Base-by-base conservation (phyloP, 1,284 basidiomycete species). In the Ganoderma resinaceum region DNA sequence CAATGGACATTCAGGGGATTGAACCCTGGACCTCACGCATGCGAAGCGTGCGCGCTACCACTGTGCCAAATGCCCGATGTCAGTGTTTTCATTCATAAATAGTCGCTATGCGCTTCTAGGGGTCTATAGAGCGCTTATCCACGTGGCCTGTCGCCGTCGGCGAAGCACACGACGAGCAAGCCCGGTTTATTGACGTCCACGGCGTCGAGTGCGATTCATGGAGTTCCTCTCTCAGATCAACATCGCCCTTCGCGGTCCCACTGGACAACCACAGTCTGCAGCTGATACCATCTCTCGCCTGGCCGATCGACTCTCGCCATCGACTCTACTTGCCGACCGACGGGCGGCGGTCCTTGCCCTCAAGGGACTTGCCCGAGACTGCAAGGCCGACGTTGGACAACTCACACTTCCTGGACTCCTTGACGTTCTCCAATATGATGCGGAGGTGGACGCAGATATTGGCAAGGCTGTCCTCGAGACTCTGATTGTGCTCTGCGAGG, bases 381-480 rank as follows among this genome's bases (percentile, higher is more conserved):
- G 94, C 85, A 96, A 94, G 78, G 86, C 89, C 69, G 95, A 97
- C 68, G 93, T 98, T 26, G 95, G 94, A 14, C 85, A 88, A 71
- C 85, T 86, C 62, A 92, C 95, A 1, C 83, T 98, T 18, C 82
- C 86, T 6, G 91, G 94, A 1, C 86, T 98, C 6, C 80, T 97
- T 7, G 90, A 93, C 37, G 92, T 96, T 14, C 83, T 97, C 43
- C 86, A 91, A 73, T 93, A 93, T 72, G 96, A 98, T 77, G 93
- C 95, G 0, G 91, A 94, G 73, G 87, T 95, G 63, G 96, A 98
- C 78, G 85, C 90, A 11, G 96, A 98, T 75, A 95, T 94, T 67
- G 95, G 92, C 1, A 97, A 95, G 78, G 96, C 95, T 11, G 91
- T 93, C 9, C 82, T 98, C 73, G 96, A 98, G 82, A 97, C 95